These are phyloP conservation scores for Colletotrichum sp. DNA, from an alignment of 2,329 filamentous ascomycete genomes.

Conservation along the genomic window DNA sequence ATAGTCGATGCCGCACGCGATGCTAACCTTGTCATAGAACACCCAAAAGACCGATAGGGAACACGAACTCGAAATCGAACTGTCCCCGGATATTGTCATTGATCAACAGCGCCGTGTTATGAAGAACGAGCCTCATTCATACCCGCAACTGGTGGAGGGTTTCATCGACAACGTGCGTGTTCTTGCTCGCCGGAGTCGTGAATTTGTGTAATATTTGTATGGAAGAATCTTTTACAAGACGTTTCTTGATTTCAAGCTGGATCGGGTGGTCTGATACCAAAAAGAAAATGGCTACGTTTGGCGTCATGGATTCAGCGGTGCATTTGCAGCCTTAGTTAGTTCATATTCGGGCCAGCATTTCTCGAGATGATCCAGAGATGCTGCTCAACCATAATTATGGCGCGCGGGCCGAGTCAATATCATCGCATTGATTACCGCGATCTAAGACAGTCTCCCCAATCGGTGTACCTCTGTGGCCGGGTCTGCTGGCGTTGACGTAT, in stretches of 20 bases:
- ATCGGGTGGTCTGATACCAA: slow-evolving; percentile 20
- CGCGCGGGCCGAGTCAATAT: not conserved
- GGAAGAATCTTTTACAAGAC: not conserved
- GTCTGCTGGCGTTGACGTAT: not conserved
- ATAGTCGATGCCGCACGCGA: not conserved
- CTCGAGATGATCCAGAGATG: not conserved
- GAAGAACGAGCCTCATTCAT: slow-evolving; percentile 60
- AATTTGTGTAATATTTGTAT: slow-evolving; percentile 28
- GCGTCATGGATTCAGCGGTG: slow-evolving; percentile 9
- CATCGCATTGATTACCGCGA: not conserved
- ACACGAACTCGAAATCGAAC: slow-evolving; percentile 83
- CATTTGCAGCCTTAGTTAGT: not conserved
- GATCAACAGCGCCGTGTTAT: slow-evolving; percentile 68
- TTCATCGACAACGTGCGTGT: slow-evolving; percentile 76
- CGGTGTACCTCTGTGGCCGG: not conserved
- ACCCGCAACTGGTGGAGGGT: slow-evolving; percentile 72
- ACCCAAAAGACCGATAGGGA: slow-evolving; percentile 61
- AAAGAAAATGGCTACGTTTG: slow-evolving; percentile 1
- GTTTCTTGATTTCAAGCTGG: not conserved
- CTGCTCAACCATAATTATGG: not conserved
- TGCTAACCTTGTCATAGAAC: slow-evolving; percentile 33
- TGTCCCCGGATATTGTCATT: slow-evolving; percentile 67
- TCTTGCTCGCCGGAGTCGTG: slow-evolving; percentile 52
- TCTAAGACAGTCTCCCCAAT: not conserved
- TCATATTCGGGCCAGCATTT: not conserved